These are phyloP conservation scores for Adansonia gregorii DNA, from an alignment of 441 rosid species.

Conservation along the genomic window DNA sequence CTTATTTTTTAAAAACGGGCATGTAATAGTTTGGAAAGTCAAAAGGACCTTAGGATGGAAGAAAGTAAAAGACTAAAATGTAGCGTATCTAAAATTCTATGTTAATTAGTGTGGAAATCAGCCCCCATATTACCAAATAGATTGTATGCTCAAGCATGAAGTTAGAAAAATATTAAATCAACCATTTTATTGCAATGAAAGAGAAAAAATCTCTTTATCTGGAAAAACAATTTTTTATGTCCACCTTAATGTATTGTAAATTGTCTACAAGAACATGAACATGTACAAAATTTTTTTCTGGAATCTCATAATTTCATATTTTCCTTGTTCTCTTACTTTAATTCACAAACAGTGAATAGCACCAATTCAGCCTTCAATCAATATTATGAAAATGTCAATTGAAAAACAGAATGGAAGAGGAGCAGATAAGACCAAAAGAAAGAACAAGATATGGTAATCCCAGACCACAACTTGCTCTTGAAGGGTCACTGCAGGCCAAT, in stretches of 20 bases:
- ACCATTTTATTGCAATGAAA: no score
- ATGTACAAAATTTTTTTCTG: neutral
- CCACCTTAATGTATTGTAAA: neutral
- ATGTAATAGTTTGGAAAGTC: neutral
- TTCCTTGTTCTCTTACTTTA: neutral
- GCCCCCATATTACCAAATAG: neutral
- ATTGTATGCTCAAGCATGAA: no score
- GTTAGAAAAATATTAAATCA: neutral
- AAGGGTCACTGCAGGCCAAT: slow-evolving; percentile 30
- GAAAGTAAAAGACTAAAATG: neutral
- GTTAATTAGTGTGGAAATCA: neutral
- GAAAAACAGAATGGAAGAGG: neutral
- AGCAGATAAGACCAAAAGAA: slow-evolving; percentile 7
- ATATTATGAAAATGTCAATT: neutral
- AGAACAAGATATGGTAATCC: slow-evolving; percentile 21
- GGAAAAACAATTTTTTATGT: neutral
- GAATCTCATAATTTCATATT: neutral
- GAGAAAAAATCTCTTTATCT: no score
- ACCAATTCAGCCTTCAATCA: slow-evolving; percentile 6
- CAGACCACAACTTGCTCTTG: slow-evolving; percentile 28
- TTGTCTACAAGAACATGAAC: neutral
- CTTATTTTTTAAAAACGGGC: neutral
- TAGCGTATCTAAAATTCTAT: neutral
- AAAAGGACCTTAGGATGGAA: neutral
- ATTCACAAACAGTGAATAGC: neutral